These are phyloP conservation scores for barrel medic (Medicago truncatula) DNA, from an alignment of 306 rosid species.

Conservation along the genomic window MtrunA17r5.0-ANR NC_053044.1:31856001-31856500, in stretches of 20 bases:
- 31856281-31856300: conserved; percentile 26
- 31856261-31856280: conserved; percentile 15
- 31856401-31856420: neutral
- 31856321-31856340: conserved; percentile 5
- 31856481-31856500: conserved; percentile 50
- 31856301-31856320: conserved; percentile 2
- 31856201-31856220: neutral
- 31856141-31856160: neutral
- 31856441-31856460: conserved; percentile 55
- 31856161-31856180: conserved; percentile 7
- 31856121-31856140: conserved; percentile 11
- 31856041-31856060: neutral
- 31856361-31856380: conserved; percentile 6
- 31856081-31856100: conserved; percentile 13
- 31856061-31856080: conserved; percentile 4
- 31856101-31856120: conserved; percentile 17
- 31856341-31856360: conserved; percentile 11
- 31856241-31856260: conserved; percentile 17
- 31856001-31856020: conserved; percentile 5
- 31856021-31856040: conserved; percentile 18
- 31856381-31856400: conserved; percentile 13
- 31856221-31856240: conserved; percentile 21
- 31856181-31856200: neutral
- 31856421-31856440: conserved; percentile 20
- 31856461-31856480: conserved; percentile 61